phyloP scores from a whole-genome alignment of 2,329 filamentous ascomycete species.

The Cryphonectria parasitica region DNA sequence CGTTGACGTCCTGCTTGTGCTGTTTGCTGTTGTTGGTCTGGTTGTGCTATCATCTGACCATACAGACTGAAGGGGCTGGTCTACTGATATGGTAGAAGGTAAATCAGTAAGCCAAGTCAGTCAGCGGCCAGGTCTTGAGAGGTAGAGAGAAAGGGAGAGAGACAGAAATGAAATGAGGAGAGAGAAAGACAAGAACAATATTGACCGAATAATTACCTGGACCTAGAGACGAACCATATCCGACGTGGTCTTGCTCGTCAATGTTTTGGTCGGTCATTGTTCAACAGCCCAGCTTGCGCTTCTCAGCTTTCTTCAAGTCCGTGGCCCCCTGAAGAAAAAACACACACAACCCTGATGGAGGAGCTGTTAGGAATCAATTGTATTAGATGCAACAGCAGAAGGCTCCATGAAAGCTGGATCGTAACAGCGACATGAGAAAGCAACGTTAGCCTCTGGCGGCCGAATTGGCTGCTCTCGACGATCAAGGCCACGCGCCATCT shows the following conservation, averaged over 20 bases:
- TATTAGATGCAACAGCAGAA: neutral
- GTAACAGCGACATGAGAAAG: neutral
- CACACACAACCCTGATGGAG: neutral
- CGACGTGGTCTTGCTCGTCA: constrained; percentile 21
- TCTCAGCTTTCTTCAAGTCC: neutral
- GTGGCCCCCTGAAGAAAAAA: neutral
- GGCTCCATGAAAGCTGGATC: neutral
- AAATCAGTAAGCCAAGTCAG: neutral
- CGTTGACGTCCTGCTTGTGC: neutral
- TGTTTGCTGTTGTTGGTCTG: constrained; percentile 1
- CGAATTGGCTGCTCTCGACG: neutral
- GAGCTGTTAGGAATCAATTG: neutral
- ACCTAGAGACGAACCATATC: constrained; percentile 5
- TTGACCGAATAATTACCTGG: constrained; percentile 4
- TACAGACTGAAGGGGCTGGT: neutral
- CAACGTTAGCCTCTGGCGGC: neutral
- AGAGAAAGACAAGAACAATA: neutral
- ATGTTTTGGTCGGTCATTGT: constrained; percentile 18
- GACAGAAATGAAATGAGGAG: no score
- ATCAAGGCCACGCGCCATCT: neutral
- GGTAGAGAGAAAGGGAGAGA: neutral
- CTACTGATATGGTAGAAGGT: neutral
- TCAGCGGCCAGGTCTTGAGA: neutral
- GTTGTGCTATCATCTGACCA: constrained; percentile 13
- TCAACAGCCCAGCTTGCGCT: neutral